Base-by-base conservation (phyloP, 371 early-diverging fungal species). In the Furculomyces boomerangus region DNA sequence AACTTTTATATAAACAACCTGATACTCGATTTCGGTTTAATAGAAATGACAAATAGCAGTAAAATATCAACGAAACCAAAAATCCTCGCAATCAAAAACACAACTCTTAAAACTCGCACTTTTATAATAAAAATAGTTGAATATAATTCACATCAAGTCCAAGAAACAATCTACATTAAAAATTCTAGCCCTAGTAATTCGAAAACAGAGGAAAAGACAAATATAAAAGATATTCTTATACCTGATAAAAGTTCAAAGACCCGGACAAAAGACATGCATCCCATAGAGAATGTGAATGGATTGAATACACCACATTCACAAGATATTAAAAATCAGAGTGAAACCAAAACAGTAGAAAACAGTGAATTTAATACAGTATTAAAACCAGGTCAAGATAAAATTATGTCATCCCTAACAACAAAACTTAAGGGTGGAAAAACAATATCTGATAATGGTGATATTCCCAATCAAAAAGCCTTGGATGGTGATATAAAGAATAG, bases 1-100 rank as follows among this genome's bases (percentile, higher is more conserved):
- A 88, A 81, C 28, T 96, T 97, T 64, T 76, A 76, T 29, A 78
- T 96, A 47, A 81, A 90, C 52, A 71, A 82, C 0, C 61, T 76
- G 35, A 70, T 73, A 30, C 58, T 95, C 20, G 77, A 84, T 14
- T 94, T 93, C 74, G 93, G 88, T 0, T 60, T 67, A 0, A 81
- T 28, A 35, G 3, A 8, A 14, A 18, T 41, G 7, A 30, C 26
- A 8, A 16, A 32, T 20, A 37, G 2, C 29, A 44, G 16, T 22
- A 22, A 35, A 24, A 13, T 35, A 14, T 8, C 54, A 22, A 47
- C 13, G 22, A 32, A n/a, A n/a, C n/a, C n/a, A n/a, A n/a, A 30
- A 26, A 3, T 68, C 3, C 74, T 93, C 45, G 72, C 76, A 3
- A 64, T 91, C 25, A 81, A 81, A 25, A 92, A 91, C 58, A 86